phyloP scores from a whole-genome alignment of 306 rosid genomes.

The Lablab purpureus region DNA sequence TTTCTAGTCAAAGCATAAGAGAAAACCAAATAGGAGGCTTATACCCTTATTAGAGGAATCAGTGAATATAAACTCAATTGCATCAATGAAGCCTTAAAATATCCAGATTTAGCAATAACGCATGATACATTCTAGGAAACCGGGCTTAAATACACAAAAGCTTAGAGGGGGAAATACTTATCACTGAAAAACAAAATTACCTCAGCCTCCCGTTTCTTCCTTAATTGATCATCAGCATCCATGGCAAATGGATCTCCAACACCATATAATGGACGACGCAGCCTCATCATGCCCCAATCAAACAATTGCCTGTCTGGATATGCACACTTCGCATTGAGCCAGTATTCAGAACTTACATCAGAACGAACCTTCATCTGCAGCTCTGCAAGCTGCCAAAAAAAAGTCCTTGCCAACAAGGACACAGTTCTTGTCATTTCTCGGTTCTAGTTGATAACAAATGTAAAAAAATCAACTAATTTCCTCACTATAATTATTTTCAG shows the following conservation, averaged over 20 bases:
- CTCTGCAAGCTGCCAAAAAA: conserved; percentile 80
- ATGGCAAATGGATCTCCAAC: conserved; percentile 97
- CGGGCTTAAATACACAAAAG: conserved; percentile 18
- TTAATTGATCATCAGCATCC: conserved; percentile 91
- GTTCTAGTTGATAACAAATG: conserved; percentile 44
- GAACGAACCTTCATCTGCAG: conserved; percentile 86
- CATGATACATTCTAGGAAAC: conserved; percentile 30
- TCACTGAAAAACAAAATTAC: conserved; percentile 52
- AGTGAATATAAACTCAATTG: not conserved
- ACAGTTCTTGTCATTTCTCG: conserved; percentile 61
- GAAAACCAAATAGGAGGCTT: conserved; percentile 5
- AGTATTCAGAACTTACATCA: conserved; percentile 90
- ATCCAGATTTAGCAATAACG: conserved; percentile 8
- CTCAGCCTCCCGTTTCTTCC: conserved; percentile 95
- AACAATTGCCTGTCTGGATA: conserved; percentile 88
- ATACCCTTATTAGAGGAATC: conserved; percentile 31
- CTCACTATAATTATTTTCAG: conserved; percentile 42
- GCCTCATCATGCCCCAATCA: conserved; percentile 97
- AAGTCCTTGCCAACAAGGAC: conserved; percentile 79
- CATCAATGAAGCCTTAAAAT: conserved; percentile 13
- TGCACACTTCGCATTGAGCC: conserved; percentile 77
- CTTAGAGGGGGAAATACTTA: not conserved
- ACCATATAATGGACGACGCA: conserved; percentile 86
- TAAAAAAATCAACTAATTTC: conserved; percentile 35
- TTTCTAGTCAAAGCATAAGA: not conserved